Conservation (phyloP, 192 early-diverging fungal genomes). For the Podila minutissima region DNA sequence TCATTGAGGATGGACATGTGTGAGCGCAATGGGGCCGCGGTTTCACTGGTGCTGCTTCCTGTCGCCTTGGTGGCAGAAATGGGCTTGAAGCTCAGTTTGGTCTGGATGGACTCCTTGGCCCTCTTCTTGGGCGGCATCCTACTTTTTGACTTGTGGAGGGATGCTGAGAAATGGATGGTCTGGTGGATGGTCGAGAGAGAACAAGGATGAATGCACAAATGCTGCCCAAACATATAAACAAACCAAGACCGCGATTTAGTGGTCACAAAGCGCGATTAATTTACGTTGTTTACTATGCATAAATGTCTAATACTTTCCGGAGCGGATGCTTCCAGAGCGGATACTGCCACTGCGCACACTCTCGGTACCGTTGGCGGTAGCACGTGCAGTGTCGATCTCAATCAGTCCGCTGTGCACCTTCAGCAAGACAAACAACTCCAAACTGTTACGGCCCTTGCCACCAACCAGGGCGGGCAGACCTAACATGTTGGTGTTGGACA, state of each 20-base stretch:
- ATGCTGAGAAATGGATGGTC: too few species aligned
- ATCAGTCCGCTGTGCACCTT: constrained; percentile 64
- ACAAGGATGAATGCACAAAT: not conserved
- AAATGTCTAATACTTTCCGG: constrained; percentile 4
- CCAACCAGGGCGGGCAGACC: constrained; percentile 54
- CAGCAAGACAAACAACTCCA: constrained; percentile 70
- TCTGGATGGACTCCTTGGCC: constrained; percentile 26
- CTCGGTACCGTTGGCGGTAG: constrained; percentile 4
- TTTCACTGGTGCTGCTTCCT: constrained; percentile 9
- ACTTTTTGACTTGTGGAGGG: not conserved
- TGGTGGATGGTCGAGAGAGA: not conserved
- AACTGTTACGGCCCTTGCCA: constrained; percentile 71
- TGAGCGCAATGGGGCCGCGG: constrained; percentile 8
- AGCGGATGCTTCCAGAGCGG: constrained; percentile 21
- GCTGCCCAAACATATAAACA: too few species aligned
- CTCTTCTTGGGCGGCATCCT: constrained; percentile 47
- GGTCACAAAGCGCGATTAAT: too few species aligned
- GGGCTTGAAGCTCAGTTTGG: constrained; percentile 36
- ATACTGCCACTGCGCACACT: constrained; percentile 5
- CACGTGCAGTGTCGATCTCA: constrained; percentile 43
- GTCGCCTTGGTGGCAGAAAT: constrained; percentile 6
- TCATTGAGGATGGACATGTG: constrained; percentile 24
- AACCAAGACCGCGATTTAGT: too few species aligned
- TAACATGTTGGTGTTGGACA: constrained; percentile 51
- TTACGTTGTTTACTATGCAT: too few species aligned